Evolutionary conservation across 1,284 basidiomycete genomes (phyloP).

Genomic region (Ustilago loliicola): DNA sequence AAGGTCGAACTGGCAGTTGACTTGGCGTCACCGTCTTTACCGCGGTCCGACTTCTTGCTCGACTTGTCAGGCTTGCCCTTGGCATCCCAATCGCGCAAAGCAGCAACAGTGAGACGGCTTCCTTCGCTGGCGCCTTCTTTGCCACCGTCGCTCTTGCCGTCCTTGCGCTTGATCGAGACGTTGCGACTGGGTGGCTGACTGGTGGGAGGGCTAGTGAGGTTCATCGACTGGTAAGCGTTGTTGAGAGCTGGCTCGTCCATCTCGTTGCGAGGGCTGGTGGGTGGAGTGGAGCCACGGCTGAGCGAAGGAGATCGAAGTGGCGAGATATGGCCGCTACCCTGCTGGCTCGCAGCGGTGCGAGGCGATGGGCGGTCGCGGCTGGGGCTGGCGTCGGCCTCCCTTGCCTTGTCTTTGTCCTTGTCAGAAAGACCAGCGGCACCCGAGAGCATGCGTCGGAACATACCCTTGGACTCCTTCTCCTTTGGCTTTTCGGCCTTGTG

Average conservation of each 20-base stretch:
- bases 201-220: slow-evolving; percentile 48
- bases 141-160: slow-evolving; percentile 25
- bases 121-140: slow-evolving; percentile 38
- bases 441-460: slow-evolving; percentile 67
- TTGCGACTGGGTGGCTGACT: slow-evolving; percentile 62
- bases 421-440: slow-evolving; percentile 36
- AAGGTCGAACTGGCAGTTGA: slow-evolving; percentile 64
- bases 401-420: slow-evolving; percentile 34
- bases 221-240: slow-evolving; percentile 51
- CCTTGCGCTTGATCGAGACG: slow-evolving; percentile 58
- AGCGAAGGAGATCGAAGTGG: slow-evolving; percentile 50
- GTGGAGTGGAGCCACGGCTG: slow-evolving; percentile 53
- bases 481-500: slow-evolving; percentile 49
- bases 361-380: slow-evolving; percentile 41
- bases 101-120: slow-evolving; percentile 62
- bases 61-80: slow-evolving; percentile 48
- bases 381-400: slow-evolving; percentile 26
- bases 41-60: slow-evolving; percentile 50
- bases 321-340: slow-evolving; percentile 49
- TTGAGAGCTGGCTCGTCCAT: slow-evolving; percentile 48
- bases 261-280: slow-evolving; percentile 56
- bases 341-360: slow-evolving; percentile 33
- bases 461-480: slow-evolving; percentile 62
- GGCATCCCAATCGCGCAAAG: slow-evolving; percentile 67
- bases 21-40: slow-evolving; percentile 63